These are phyloP conservation scores for Irpex sp. DNA, from an alignment of 1,284 basidiomycete species.

Conservation along the genomic window DNA sequence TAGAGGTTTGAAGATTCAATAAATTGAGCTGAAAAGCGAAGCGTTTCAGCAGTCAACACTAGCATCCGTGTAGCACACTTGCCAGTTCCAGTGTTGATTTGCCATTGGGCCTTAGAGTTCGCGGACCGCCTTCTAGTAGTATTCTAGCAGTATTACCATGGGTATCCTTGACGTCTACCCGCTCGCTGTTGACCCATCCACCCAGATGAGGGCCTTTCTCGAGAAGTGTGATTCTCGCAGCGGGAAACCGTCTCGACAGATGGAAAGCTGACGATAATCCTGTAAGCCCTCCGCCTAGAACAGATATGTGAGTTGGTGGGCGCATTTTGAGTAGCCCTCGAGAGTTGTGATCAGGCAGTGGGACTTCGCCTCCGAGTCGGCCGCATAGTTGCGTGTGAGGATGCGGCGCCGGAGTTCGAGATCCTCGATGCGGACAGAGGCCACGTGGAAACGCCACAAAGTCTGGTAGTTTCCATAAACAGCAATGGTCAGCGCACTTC, in stretches of 20 bases:
- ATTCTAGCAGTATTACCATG: slow-evolving; percentile 39
- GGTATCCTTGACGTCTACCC: slow-evolving; percentile 40
- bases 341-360: not conserved
- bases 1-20: slow-evolving; percentile 52
- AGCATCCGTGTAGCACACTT: slow-evolving; percentile 28
- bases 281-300: slow-evolving; percentile 81
- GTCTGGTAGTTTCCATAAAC: not conserved
- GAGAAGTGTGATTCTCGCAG: slow-evolving; percentile 59
- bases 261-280: slow-evolving; percentile 83
- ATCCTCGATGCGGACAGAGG: too few relatives aligned
- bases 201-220: slow-evolving; percentile 69
- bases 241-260: slow-evolving; percentile 61
- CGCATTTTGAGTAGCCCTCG: not conserved
- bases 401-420: not conserved
- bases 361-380: too few relatives aligned
- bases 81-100: slow-evolving; percentile 78
- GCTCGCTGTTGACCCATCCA: slow-evolving; percentile 79
- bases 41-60: slow-evolving; percentile 7
- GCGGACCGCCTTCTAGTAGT: slow-evolving; percentile 78
- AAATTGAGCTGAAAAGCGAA: slow-evolving; percentile 61
- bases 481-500: not conserved
- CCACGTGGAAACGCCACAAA: not conserved
- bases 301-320: slow-evolving; percentile 43
- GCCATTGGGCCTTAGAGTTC: slow-evolving; percentile 77
- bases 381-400: too few relatives aligned